Percentiles rank a stretch among this genome's conserved stretches.
Evolutionary conservation across 2,329 filamentous ascomycete genomes (phyloP).

Genomic region (Phaeosphaeriaceae sp.): DNA sequence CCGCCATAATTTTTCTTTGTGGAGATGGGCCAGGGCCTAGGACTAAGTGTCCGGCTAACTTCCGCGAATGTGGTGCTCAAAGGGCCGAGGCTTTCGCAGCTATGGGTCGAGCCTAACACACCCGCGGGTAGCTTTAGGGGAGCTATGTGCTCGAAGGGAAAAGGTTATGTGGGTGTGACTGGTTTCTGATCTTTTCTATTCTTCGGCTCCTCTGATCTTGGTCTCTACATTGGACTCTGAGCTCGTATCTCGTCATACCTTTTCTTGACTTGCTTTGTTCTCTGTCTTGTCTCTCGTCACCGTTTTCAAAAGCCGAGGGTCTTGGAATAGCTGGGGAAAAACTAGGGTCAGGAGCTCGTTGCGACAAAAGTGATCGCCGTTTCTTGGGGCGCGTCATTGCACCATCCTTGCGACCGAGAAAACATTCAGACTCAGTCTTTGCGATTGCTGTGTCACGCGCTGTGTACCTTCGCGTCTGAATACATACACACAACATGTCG

Average conservation of each 20-base stretch:
- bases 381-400: slow-evolving; percentile 13
- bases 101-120: slow-evolving; percentile 32
- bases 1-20: background rate
- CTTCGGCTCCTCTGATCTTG: slow-evolving; percentile 5
- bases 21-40: background rate
- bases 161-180: slow-evolving; percentile 31
- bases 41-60: background rate
- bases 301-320: background rate
- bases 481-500: slow-evolving; percentile 56
- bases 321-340: background rate
- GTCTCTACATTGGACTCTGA: background rate
- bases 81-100: slow-evolving; percentile 42
- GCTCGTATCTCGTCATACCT: background rate
- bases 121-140: slow-evolving; percentile 38
- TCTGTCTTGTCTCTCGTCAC: background rate
- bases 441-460: background rate
- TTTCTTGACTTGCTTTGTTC: background rate
- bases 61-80: background rate
- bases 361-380: background rate
- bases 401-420: slow-evolving; percentile 2
- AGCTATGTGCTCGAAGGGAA: background rate
- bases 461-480: background rate
- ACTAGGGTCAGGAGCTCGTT: background rate
- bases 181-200: slow-evolving; percentile 6
- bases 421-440: background rate